Percentiles rank a stretch among this genome's conserved stretches.
Conservation (phyloP, 163 green algal genomes). For the Scenedesmus sp. region DNA sequence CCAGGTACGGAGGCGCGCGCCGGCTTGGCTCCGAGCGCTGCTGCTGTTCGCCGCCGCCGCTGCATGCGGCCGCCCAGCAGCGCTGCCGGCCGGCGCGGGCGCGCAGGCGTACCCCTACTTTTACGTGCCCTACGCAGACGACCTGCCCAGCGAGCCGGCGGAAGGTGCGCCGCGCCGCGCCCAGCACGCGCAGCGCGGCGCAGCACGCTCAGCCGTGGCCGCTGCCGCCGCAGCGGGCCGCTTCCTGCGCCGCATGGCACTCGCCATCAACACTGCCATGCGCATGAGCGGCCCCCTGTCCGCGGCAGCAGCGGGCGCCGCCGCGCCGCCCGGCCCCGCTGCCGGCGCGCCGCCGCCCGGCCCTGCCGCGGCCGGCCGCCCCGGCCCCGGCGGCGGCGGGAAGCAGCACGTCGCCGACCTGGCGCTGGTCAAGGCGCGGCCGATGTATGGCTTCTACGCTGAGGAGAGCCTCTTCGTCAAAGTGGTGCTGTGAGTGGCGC, state of each 20-base stretch:
- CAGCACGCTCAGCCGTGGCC: not conserved
- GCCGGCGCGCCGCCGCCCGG: not conserved
- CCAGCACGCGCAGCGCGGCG: not conserved
- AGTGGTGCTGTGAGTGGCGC: conserved; percentile 66
- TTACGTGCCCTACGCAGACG: conserved; percentile 87
- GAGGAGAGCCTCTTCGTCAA: conserved; percentile 87
- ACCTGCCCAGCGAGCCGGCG: conserved; percentile 69
- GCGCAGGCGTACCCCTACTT: conserved; percentile 91
- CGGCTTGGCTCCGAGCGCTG: not conserved
- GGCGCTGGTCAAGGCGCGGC: conserved; percentile 76
- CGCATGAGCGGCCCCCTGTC: conserved; percentile 29
- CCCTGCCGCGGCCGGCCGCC: not conserved
- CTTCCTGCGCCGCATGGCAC: conserved; percentile 56
- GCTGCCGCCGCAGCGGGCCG: conserved; percentile 47
- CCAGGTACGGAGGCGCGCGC: conserved; percentile 55
- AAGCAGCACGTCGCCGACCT: conserved; percentile 66
- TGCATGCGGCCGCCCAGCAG: too few relatives aligned
- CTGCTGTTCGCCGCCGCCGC: not conserved
- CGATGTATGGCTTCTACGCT: conserved; percentile 90
- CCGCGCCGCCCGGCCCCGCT: conserved; percentile 16
- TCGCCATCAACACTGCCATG: conserved; percentile 55
- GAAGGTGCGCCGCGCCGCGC: conserved; percentile 53
- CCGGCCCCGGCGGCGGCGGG: conserved; percentile 16
- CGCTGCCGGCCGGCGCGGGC: not conserved
- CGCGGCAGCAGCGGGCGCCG: conserved; percentile 47